A percentile compares a stretch with the other conserved stretches of the same genome.
phyloP scores from a whole-genome alignment of 371 early-diverging fungal genomes.

The Haplosporangium sp. region DNA sequence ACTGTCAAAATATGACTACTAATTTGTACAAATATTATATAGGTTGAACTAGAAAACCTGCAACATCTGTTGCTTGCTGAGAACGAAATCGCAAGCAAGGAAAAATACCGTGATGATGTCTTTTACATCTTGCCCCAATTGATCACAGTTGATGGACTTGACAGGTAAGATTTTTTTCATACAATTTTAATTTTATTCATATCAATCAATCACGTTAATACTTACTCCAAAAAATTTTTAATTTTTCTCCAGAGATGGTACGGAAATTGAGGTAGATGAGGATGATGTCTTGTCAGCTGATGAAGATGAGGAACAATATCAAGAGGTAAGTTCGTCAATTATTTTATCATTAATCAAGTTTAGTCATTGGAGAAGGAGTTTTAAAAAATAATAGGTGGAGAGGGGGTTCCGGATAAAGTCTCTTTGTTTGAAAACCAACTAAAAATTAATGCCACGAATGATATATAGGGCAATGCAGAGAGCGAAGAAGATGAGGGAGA shows the following conservation, averaged over 20 bases:
- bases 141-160: slow-evolving; percentile 44
- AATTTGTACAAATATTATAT: background rate
- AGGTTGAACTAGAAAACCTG: slow-evolving; percentile 35
- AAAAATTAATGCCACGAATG: background rate
- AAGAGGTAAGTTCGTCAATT: slow-evolving; percentile 10
- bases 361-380: too few relatives aligned
- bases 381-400: background rate
- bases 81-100: slow-evolving; percentile 17
- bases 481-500: slow-evolving; percentile 40
- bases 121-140: slow-evolving; percentile 44
- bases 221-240: background rate
- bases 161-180: slow-evolving; percentile 22
- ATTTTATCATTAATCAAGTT: too few relatives aligned
- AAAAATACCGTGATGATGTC: slow-evolving; percentile 37
- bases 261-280: slow-evolving; percentile 21
- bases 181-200: too few relatives aligned
- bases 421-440: background rate
- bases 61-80: slow-evolving; percentile 31
- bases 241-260: slow-evolving; percentile 29
- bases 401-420: background rate
- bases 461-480: slow-evolving; percentile 10
- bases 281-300: slow-evolving; percentile 21
- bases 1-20: background rate
- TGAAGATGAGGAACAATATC: slow-evolving; percentile 22
- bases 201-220: too few relatives aligned